Percentiles rank a stretch among this genome's conserved stretches.
Evolutionary conservation across 345 rosid species (phyloP).

Genomic region (Arabidopsis thaliana): TAIR10.1 NC_003070.9:22338501-22339000

Average conservation of each 20-base stretch:
- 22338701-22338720: constrained; percentile 14
- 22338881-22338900: not conserved
- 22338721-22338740: constrained; percentile 5
- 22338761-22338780: constrained; percentile 35
- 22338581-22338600: constrained; percentile 10
- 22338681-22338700: constrained; percentile 28
- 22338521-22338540: constrained; percentile 25
- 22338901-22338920: constrained; percentile 1
- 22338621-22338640: constrained; percentile 33
- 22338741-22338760: not conserved
- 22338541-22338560: not conserved
- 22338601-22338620: constrained; percentile 28
- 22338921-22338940: not conserved
- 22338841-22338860: constrained; percentile 39
- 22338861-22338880: not conserved
- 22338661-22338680: constrained; percentile 15
- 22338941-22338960: not conserved
- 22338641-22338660: constrained; percentile 28
- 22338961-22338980: not conserved
- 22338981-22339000: constrained; percentile 20
- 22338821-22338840: constrained; percentile 28
- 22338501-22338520: constrained; percentile 5
- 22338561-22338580: constrained; percentile 9
- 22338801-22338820: constrained; percentile 1
- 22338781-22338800: constrained; percentile 16